A percentile compares a stretch with the other conserved stretches of the same genome.
These are phyloP conservation scores for Entomortierella beljakovae DNA, from an alignment of 192 early-diverging fungal species.

Conservation along the genomic window DNA sequence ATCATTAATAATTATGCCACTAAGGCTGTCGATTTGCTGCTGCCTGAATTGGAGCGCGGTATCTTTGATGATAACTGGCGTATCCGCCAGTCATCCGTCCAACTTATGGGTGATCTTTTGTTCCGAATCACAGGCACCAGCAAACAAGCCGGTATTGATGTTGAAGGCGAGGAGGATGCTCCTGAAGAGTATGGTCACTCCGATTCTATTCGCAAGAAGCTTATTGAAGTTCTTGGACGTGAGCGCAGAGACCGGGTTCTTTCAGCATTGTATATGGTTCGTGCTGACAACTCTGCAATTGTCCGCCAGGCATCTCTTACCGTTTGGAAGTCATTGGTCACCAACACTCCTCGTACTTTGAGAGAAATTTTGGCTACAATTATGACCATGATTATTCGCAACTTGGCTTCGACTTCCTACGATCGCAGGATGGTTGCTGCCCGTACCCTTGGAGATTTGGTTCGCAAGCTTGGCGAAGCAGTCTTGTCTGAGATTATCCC, in stretches of 20 bases:
- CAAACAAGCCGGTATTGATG: conserved; percentile 62
- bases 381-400: conserved; percentile 91
- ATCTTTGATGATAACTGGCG: conserved; percentile 96
- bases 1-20: conserved; percentile 92
- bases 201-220: conserved; percentile 74
- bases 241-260: conserved; percentile 89
- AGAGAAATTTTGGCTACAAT: conserved; percentile 93
- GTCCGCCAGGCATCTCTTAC: conserved; percentile 90
- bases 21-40: conserved; percentile 86
- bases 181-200: conserved; percentile 63
- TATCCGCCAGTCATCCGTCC: conserved; percentile 93
- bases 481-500: conserved; percentile 91
- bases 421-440: conserved; percentile 91
- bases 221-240: conserved; percentile 85
- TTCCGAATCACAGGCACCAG: conserved; percentile 91
- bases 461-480: conserved; percentile 93
- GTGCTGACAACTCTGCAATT: conserved; percentile 82
- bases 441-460: conserved; percentile 93
- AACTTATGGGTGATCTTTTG: conserved; percentile 95
- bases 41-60: conserved; percentile 92
- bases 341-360: conserved; percentile 96
- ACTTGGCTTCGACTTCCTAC: conserved; percentile 76
- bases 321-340: conserved; percentile 97
- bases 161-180: conserved; percentile 71
- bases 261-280: conserved; percentile 92